Conservation (phyloP, 2,329 filamentous ascomycete genomes). For the Monosporascus sp. region DNA sequence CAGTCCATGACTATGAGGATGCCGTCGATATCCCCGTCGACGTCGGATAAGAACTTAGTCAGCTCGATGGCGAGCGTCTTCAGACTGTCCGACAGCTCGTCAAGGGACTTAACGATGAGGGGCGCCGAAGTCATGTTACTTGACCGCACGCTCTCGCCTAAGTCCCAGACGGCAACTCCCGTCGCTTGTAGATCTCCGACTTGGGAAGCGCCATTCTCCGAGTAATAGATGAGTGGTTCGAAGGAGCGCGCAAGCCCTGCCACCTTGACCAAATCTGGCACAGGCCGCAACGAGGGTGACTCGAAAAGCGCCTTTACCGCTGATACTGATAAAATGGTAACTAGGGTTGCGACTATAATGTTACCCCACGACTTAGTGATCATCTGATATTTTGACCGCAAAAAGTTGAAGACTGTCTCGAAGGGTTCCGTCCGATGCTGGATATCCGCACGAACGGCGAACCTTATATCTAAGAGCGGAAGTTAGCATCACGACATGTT, state of each 20-base stretch:
- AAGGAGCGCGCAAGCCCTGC: constrained; percentile 86
- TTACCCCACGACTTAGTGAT: constrained; percentile 67
- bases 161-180: constrained; percentile 88
- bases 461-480: constrained; percentile 65
- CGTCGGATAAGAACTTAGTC: constrained; percentile 86
- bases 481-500: constrained; percentile 11
- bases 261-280: constrained; percentile 85
- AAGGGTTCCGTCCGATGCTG: constrained; percentile 83
- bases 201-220: constrained; percentile 79
- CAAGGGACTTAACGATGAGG: constrained; percentile 78
- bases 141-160: constrained; percentile 81
- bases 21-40: constrained; percentile 86
- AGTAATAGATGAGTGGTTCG: constrained; percentile 91
- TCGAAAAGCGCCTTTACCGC: constrained; percentile 62
- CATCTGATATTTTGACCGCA: constrained; percentile 53
- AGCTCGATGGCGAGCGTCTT: constrained; percentile 81
- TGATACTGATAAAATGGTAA: constrained; percentile 59
- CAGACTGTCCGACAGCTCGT: constrained; percentile 78
- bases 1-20: constrained; percentile 96
- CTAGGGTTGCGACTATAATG: constrained; percentile 54
- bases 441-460: constrained; percentile 81
- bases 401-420: constrained; percentile 61
- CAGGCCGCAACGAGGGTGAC: constrained; percentile 60
- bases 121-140: constrained; percentile 89
- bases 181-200: constrained; percentile 87